phyloP scores from a whole-genome alignment of 140 eudicot genomes.

The Cichorium intybus region DNA sequence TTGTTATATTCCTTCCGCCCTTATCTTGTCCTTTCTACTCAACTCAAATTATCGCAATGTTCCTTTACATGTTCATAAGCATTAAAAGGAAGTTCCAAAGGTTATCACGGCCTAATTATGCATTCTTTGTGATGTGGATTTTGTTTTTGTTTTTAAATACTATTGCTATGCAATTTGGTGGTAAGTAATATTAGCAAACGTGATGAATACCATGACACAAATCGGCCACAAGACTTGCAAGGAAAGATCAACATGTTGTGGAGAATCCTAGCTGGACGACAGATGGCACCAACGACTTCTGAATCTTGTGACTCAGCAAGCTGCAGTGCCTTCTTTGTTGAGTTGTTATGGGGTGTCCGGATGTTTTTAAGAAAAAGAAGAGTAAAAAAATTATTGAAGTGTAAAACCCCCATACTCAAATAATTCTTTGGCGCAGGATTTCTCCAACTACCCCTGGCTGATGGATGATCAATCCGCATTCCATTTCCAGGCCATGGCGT shows the following conservation, averaged over 20 bases:
- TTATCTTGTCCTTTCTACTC: not conserved
- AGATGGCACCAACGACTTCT: conserved; percentile 16
- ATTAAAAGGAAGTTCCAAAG: not conserved
- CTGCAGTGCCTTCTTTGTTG: conserved; percentile 35
- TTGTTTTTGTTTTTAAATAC: not conserved
- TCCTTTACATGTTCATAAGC: conserved; percentile 1
- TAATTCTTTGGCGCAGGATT: conserved; percentile 93
- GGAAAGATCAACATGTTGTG: conserved; percentile 12
- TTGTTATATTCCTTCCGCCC: not conserved
- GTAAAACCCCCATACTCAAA: conserved; percentile 75
- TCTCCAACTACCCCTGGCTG: conserved; percentile 25
- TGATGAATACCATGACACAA: conserved; percentile 18
- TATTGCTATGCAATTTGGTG: conserved; percentile 6
- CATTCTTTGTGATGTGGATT: not conserved
- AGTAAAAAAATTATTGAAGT: conserved; percentile 37
- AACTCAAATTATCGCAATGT: not conserved
- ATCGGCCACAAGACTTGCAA: not conserved
- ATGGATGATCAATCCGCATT: conserved; percentile 56
- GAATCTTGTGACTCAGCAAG: conserved; percentile 21
- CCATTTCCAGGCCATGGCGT: conserved; percentile 55
- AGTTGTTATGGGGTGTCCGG: conserved; percentile 55
- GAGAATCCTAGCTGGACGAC: conserved; percentile 10
- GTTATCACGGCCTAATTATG: not conserved
- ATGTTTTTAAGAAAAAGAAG: conserved; percentile 42
- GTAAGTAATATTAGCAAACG: conserved; percentile 27